Evolutionary conservation across 768 basidiomycete genomes (phyloP), one percentile per base, ranked within the genome.

Genomic region (Hygrocybe punicea): DNA sequence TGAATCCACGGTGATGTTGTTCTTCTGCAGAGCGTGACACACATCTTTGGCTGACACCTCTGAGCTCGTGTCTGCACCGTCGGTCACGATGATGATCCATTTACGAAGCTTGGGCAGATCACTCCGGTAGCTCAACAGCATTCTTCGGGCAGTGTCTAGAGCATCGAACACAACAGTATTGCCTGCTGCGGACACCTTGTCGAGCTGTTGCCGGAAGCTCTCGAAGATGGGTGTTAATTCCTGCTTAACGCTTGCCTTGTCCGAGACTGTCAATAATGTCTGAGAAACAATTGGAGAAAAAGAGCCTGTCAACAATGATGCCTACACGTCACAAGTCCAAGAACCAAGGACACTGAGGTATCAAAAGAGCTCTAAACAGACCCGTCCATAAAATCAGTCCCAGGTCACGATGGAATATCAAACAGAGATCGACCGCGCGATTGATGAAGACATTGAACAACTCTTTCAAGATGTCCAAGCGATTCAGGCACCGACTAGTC

Each of bases 81-180:
- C 69, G 4, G 69, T 65, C 0, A 70, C 67, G 21, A 70, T 65
- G 46, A 70, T 63, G 42, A 70, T 65, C 17, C 67, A 58, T 37
- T 60, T 58, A 11, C 65, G 61, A 19, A 70, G 64, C 7, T 62
- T 61, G 1, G 64, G 62, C 4, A 68, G 53, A 40, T 67, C 69
- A 6, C 59, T 60, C 10, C 67, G 59, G 56, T 59, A 65, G 33
- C 61, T 47, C 6, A 57, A 53, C 4, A 70, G 55, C 16, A 62
- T 55, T 3, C 51, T 60, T 21, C 67, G 37, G 10, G 69, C 67
- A 0, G 56, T 35, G 48, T 70, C 69, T 5, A 70, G 61, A 0
- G 69, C 67, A 52, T 70, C 66, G 48, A 67, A 68, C 8, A 68
- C 55, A 6, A 67, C 65, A 11, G 67, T 70, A 46, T 70, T 59